Conservation (phyloP, 176 grass and related monocot genomes). For the Echinochloa phyllopogon region DNA sequence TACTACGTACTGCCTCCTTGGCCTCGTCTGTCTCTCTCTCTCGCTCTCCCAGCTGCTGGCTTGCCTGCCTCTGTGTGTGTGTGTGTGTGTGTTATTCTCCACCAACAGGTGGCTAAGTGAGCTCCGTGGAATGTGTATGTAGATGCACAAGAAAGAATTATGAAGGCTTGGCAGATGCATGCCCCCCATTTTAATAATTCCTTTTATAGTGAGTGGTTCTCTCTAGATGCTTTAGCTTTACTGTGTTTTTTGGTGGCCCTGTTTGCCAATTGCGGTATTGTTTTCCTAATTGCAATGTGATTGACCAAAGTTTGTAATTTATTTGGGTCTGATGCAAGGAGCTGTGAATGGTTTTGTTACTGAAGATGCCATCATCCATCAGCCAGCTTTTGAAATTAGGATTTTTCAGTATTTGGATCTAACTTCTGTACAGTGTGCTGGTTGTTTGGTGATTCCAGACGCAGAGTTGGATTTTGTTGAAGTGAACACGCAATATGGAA, state of each 20-base stretch:
- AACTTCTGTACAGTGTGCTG: background rate
- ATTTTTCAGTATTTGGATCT: background rate
- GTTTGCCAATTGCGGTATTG: background rate
- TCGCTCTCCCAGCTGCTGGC: background rate
- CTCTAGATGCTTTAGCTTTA: background rate
- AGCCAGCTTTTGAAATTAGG: no score
- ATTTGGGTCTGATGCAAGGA: background rate
- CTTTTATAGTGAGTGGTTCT: background rate
- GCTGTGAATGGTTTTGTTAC: background rate
- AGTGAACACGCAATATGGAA: background rate
- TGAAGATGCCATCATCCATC: background rate
- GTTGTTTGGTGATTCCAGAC: background rate
- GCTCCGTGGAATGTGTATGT: constrained; percentile 32
- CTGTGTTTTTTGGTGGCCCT: background rate
- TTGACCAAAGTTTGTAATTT: background rate
- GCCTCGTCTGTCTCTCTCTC: background rate
- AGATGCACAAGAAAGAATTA: constrained; percentile 4
- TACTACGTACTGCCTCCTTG: background rate
- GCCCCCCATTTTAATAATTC: background rate
- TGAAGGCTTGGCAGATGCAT: background rate
- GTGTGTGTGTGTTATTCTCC: background rate
- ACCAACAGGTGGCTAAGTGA: constrained; percentile 13
- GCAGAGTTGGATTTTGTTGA: background rate
- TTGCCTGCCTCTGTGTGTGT: background rate
- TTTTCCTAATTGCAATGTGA: background rate